phyloP scores from a whole-genome alignment of 23 red algal species.

The Gracilaria gracilis region DNA sequence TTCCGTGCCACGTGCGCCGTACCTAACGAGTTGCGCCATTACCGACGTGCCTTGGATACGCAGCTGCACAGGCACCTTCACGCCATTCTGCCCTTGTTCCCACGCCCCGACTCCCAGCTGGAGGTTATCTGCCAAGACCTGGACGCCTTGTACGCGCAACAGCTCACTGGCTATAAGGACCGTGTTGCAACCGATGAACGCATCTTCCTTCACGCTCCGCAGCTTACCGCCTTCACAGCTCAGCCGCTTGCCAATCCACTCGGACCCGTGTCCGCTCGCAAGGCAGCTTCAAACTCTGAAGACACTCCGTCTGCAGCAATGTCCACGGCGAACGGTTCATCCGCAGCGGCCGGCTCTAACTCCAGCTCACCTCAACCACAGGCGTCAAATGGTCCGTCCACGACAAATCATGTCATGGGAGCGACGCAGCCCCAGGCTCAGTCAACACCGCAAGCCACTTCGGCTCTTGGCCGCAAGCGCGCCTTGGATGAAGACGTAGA shows the following conservation, averaged over 20 bases:
- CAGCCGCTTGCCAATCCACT: neutral
- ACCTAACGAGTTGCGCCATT: slow-evolving; percentile 16
- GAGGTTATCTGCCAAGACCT: neutral
- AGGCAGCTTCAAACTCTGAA: too few relatives aligned
- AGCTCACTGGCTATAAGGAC: neutral
- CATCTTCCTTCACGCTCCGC: slow-evolving; percentile 21
- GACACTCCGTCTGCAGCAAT: neutral
- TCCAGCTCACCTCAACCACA: too few relatives aligned
- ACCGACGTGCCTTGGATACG: neutral
- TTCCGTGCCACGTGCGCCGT: slow-evolving; percentile 23
- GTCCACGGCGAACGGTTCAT: too few relatives aligned
- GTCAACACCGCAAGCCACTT: neutral
- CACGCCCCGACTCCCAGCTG: neutral
- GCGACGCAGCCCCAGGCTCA: neutral
- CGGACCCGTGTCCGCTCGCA: neutral
- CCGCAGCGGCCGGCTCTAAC: too few relatives aligned
- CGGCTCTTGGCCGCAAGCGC: neutral
- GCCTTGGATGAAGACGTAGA: neutral
- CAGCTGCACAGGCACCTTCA: neutral
- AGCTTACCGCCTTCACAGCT: neutral
- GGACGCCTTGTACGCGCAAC: neutral
- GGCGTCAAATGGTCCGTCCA: too few relatives aligned
- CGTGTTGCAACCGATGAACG: slow-evolving; percentile 6
- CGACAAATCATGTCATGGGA: too few relatives aligned
- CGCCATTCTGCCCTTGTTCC: neutral